Percentiles rank a stretch among this genome's conserved stretches.
phyloP scores from a whole-genome alignment of 2,329 filamentous ascomycete genomes.

The Claviceps sp. region DNA sequence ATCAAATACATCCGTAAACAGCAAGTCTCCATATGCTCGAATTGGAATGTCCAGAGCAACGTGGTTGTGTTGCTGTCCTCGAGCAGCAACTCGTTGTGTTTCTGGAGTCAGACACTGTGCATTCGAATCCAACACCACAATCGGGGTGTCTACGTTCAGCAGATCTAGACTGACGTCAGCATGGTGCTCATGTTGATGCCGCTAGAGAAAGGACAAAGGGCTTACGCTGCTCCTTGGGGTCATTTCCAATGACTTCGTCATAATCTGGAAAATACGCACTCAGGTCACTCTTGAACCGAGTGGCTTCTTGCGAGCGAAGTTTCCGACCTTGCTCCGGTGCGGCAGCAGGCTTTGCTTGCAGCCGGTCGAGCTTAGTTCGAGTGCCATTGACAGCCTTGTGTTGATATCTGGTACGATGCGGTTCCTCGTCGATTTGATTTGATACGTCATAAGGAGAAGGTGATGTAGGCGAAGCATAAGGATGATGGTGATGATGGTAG shows the following conservation, averaged over 20 bases:
- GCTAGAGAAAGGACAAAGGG: conserved; percentile 7
- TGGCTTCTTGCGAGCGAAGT: conserved; percentile 73
- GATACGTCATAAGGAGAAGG: conserved; percentile 9
- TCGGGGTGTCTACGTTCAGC: conserved; percentile 57
- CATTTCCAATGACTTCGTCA: conserved; percentile 83
- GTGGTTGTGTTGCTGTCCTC: not conserved
- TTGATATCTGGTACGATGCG: conserved; percentile 34
- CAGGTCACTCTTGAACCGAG: conserved; percentile 80
- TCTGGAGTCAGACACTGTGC: conserved; percentile 16
- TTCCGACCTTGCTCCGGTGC: conserved; percentile 54
- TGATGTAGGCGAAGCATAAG: conserved; percentile 1
- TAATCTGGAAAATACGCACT: conserved; percentile 87
- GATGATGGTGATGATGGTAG: conserved; percentile 3
- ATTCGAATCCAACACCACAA: conserved; percentile 51
- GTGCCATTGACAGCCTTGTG: conserved; percentile 48
- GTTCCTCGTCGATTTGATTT: conserved; percentile 12
- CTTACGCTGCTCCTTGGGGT: conserved; percentile 64
- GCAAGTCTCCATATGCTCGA: conserved; percentile 39
- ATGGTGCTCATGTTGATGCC: not conserved
- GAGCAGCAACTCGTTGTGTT: not conserved
- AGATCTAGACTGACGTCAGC: conserved; percentile 41
- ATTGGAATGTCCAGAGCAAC: conserved; percentile 18
- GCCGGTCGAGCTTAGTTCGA: conserved; percentile 43
- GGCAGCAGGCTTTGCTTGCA: conserved; percentile 35
- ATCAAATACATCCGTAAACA: conserved; percentile 44